Base-by-base conservation (phyloP, 1,284 basidiomycete species). In the Rugiboletus extremiorientalis region DNA sequence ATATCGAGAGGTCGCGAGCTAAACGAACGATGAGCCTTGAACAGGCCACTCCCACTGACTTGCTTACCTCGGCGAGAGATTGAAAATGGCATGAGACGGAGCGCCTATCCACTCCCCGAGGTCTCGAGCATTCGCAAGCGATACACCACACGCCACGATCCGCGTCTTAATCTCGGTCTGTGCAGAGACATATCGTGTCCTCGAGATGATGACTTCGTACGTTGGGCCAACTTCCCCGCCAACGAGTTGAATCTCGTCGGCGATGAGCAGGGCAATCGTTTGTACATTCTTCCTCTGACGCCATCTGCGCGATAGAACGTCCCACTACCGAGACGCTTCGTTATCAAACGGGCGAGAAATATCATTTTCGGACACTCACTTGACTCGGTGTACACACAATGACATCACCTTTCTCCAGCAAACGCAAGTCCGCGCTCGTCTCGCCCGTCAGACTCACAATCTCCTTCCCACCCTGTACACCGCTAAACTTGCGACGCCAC, bases 71-170 rank as follows among this genome's bases (percentile, higher is more conserved):
- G 96, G 96, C 0, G 94, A 92, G 76, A 99, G 98, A 78, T 99
- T 98, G 87, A 99, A 98, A 61, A 98, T 92, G 11, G 91, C 91
- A 71, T 96, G 94, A 7, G 89, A 88, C 2, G 90, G 89, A 0
- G 90, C 95, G 33, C 96, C 96, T 74, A 99, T 94, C 97, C 97
- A 99, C 70, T 99, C 96, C 33, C 96, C 95, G 0, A 99, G 79
- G 72, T 99, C 97, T 28, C 91, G 84, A 2, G 95, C 96, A 68
- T 99, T 98, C n/a, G 95, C 93, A 16, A 99, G 81, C 3, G 96
- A 97, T 3, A 97, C 95, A 59, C 91, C 89, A 67, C 94, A 94
- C 1, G 94, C 96, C 40, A 99, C 91, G 56, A 99, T 92, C 46
- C 96, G 87, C 0, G 95, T 98, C 72, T 91, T 88, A 65, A 86